These are phyloP conservation scores for Trapa incisa DNA, from an alignment of 345 rosid genomes.

Conservation along the genomic window DNA sequence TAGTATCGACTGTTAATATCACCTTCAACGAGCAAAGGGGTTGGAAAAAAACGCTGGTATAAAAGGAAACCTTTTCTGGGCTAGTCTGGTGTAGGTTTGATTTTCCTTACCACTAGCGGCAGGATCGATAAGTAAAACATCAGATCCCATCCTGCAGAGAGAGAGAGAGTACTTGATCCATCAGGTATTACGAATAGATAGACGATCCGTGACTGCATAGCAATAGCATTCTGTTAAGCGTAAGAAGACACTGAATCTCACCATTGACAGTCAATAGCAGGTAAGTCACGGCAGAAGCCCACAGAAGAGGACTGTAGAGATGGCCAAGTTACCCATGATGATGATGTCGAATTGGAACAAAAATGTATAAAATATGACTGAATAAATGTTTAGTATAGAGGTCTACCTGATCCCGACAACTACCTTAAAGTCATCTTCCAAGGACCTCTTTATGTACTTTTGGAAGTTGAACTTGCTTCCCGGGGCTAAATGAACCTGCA, in stretches of 20 bases:
- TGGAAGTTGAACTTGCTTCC: conserved; percentile 83
- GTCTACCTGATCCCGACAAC: conserved; percentile 82
- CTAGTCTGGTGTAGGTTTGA: background rate
- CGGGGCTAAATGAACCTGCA: conserved; percentile 80
- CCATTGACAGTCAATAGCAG: conserved; percentile 71
- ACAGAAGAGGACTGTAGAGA: conserved; percentile 52
- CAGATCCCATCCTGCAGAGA: conserved; percentile 54
- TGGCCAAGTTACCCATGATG: background rate
- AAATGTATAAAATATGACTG: background rate
- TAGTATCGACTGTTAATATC: conserved; percentile 74
- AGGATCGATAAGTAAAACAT: conserved; percentile 46
- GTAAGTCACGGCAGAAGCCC: conserved; percentile 68
- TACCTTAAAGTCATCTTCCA: conserved; percentile 93
- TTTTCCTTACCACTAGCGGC: conserved; percentile 62
- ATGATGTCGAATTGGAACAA: background rate
- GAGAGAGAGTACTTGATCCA: background rate
- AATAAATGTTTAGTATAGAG: background rate
- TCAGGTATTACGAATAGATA: background rate
- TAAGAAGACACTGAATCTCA: conserved; percentile 14
- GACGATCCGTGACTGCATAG: background rate
- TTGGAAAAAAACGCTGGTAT: background rate
- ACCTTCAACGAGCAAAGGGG: conserved; percentile 33
- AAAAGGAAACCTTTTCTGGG: background rate
- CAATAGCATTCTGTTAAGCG: background rate
- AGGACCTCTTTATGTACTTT: conserved; percentile 74